Evolutionary conservation across 495 filamentous ascomycete species (phyloP), one percentile per base, ranked within the genome.

Genomic region (Penicillium antarcticum): DNA sequence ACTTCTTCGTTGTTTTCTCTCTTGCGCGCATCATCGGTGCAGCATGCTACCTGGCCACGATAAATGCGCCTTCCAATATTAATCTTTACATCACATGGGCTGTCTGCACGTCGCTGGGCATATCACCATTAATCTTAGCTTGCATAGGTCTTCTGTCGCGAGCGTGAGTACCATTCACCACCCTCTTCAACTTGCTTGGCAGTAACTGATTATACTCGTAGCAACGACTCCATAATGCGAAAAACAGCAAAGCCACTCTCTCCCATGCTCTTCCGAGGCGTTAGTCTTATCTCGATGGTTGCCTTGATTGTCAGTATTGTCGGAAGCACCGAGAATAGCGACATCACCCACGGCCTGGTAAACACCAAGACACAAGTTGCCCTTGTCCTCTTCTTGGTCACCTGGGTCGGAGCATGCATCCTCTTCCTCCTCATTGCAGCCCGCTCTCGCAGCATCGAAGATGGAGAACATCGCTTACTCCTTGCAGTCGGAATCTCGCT

Each of bases 1-100:
- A 58, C 26, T 70, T 71, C 53, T 54, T 76, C 12, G 57, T 72
- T 34, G 47, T 75, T 29, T 74, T 76, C 50, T 58, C 53, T 16
- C 48, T 76, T 5, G 57, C 57, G 21, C 66, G 70, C 14, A 52
- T 74, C 21, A 52, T 75, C 13, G 67, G 69, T n/a, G 51, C 63
- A 31, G 45, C 48, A 35, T 65, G 72, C 56, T 52, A 72, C 35
- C 53, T 76, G 14, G 69, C 67, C 4, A 73, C 69, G 2, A 67
- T 71, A 51, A 55, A 32, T 14, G n/a, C 60, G 21, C 66, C 72
- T 9, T 52, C 18, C 7, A 59, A 50, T 12, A 39, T 32, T 1
- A 36, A 46, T 26, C 39, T 65, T 9, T 65, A 65, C 33, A 52
- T 54, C n/a, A 46, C 58, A 12, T 58, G 49, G 39, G 58, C 52